Conservation (phyloP, 768 basidiomycete species). For the Pulveroboletus sp. region DNA sequence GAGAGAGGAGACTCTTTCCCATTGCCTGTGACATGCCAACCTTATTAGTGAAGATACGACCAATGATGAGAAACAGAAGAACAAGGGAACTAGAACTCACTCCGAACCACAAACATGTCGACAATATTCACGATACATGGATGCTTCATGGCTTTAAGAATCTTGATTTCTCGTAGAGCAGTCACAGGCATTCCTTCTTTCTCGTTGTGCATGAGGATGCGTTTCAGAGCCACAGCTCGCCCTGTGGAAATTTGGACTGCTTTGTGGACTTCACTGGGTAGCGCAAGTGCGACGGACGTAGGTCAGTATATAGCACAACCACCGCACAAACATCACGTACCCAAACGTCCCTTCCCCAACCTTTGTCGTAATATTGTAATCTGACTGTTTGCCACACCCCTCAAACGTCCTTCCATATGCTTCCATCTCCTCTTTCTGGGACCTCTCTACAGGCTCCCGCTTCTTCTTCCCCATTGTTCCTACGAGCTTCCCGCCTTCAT, state of each 20-base stretch:
- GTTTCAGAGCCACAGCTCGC: conserved; percentile 78
- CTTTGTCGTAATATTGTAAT: conserved; percentile 81
- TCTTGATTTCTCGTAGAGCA: conserved; percentile 94
- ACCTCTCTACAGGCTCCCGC: conserved; percentile 44
- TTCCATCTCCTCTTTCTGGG: conserved; percentile 58
- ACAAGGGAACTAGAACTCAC: conserved; percentile 38
- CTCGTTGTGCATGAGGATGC: conserved; percentile 95
- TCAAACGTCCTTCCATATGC: conserved; percentile 65
- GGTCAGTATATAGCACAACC: conserved; percentile 6
- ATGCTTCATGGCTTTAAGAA: conserved; percentile 85
- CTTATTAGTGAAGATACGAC: neutral
- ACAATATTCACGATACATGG: conserved; percentile 80
- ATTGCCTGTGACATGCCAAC: conserved; percentile 25
- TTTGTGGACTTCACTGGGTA: conserved; percentile 81
- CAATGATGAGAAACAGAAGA: neutral
- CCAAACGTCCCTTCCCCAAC: conserved; percentile 97
- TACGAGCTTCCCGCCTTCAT: neutral
- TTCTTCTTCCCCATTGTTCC: conserved; percentile 24
- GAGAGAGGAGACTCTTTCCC: conserved; percentile 67
- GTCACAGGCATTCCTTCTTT: conserved; percentile 97
- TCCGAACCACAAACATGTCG: conserved; percentile 88
- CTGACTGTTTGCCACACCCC: conserved; percentile 65
- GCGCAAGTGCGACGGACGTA: neutral
- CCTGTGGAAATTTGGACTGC: conserved; percentile 63
- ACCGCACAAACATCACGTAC: conserved; percentile 41